A percentile compares a stretch with the other conserved stretches of the same genome.
These are phyloP conservation scores for Xylariaceae sp. DNA, from an alignment of 2,329 filamentous ascomycete species.

Conservation along the genomic window DNA sequence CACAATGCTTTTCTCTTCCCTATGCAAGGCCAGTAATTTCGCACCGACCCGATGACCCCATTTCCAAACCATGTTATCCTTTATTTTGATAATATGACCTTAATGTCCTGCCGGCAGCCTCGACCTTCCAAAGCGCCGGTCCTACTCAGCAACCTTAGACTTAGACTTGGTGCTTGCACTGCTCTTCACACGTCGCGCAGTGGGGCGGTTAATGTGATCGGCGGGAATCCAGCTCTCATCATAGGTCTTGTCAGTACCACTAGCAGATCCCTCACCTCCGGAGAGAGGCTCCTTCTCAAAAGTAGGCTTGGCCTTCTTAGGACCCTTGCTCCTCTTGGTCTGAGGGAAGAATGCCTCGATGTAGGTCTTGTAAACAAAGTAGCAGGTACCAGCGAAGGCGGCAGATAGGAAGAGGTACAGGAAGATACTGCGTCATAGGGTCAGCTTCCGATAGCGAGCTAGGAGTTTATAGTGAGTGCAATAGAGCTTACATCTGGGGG, in stretches of 20 bases:
- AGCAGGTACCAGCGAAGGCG: constrained; percentile 79
- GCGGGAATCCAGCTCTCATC: constrained; percentile 94
- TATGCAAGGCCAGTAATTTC: constrained; percentile 5
- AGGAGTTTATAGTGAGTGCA: constrained; percentile 13
- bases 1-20: constrained; percentile 12
- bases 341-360: constrained; percentile 95
- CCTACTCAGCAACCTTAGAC: constrained; percentile 43
- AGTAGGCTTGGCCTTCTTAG: constrained; percentile 39
- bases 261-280: constrained; percentile 73
- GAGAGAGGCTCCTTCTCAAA: constrained; percentile 65
- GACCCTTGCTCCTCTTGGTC: constrained; percentile 69
- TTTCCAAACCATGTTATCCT: constrained; percentile 17
- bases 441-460: constrained; percentile 48
- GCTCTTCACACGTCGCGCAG: constrained; percentile 71
- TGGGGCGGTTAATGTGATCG: constrained; percentile 85
- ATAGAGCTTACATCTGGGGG: constrained; percentile 80
- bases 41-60: constrained; percentile 2
- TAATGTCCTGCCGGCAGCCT: background rate
- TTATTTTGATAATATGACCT: constrained; percentile 4
- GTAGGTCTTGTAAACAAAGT: constrained; percentile 99
- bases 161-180: constrained; percentile 55
- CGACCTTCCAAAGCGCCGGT: background rate
- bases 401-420: constrained; percentile 89
- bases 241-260: constrained; percentile 73
- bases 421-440: constrained; percentile 76